These are phyloP conservation scores for Grammothele lineata DNA, from an alignment of 768 basidiomycete genomes.

Conservation along the genomic window DNA sequence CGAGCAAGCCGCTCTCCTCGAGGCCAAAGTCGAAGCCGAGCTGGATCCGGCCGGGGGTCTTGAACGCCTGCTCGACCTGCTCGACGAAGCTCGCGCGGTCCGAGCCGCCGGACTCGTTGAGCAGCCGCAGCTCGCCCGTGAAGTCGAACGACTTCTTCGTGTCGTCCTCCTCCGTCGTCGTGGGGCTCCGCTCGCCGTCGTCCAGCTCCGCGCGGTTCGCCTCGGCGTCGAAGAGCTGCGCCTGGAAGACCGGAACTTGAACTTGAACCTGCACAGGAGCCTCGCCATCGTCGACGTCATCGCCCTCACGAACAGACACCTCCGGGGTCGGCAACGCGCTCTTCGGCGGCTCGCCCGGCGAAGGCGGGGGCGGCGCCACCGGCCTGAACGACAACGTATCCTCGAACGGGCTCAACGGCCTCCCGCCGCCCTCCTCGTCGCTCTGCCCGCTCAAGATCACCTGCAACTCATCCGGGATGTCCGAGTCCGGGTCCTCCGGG, in stretches of 20 bases:
- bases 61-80: conserved; percentile 74
- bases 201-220: conserved; percentile 33
- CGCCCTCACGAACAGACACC: neutral
- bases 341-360: conserved; percentile 41
- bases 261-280: too few species aligned
- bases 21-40: conserved; percentile 46
- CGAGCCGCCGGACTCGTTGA: conserved; percentile 66
- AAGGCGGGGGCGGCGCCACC: conserved; percentile 33
- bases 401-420: conserved; percentile 20
- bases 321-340: conserved; percentile 33
- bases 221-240: conserved; percentile 41
- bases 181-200: conserved; percentile 39
- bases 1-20: conserved; percentile 37
- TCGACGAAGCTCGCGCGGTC: conserved; percentile 77
- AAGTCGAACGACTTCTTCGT: conserved; percentile 84
- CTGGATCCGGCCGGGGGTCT: conserved; percentile 68
- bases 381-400: conserved; percentile 35
- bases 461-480: conserved; percentile 78
- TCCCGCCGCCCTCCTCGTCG: conserved; percentile 22
- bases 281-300: neutral
- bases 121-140: conserved; percentile 67
- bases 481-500: conserved; percentile 64
- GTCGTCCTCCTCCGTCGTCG: conserved; percentile 51
- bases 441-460: conserved; percentile 47
- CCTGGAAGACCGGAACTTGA: conserved; percentile 38